Base-by-base conservation (phyloP, 2,329 filamentous ascomycete genomes). In the Nemania bipapillata region DNA sequence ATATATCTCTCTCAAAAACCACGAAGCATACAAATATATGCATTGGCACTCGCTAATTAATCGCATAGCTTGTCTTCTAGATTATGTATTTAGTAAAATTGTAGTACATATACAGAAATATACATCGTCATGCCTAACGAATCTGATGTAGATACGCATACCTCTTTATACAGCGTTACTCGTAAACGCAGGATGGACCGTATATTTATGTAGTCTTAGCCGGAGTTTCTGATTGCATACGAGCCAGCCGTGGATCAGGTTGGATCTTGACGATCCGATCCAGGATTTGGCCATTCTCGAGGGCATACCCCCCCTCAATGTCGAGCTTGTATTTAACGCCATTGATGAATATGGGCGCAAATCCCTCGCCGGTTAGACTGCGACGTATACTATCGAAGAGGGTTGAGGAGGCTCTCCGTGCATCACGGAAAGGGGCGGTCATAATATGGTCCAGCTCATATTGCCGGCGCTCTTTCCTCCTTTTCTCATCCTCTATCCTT, bases 201-300 rank as follows among this genome's bases (percentile, higher is more conserved):
- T 8, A 12, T 30, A 15, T 42, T 68, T 15, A 52, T 17, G 20
- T 6, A 15, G 37, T 47, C 20, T 58, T 58, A 55, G 28, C 30
- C 62, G 28, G 28, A 35, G 20, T 50, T 47, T 35, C 20, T 6
- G 67, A 63, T 17, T 55, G 54, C 24, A 68, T 35, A 35, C 56
- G 60, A 52, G 66, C 71, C 55, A 73, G 32, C 3, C 26, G 9
- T 24, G 56, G 66, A 58, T 77, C 75, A 65, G 74, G 65, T 73
- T 79, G 75, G 28, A 83, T 75, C 65, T 72, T 75, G 35, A 87
- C 82, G 45, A 91, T 74, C 70, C 85, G 83, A 78, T 90, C 88
- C 61, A 91, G 76, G 3, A 86, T 86, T 63, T 81, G 82, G 50
- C 89, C 89, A 3, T 85, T 81, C 47, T 90, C 88, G 56, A 89